A percentile compares a stretch with the other conserved stretches of the same genome.
Conservation (phyloP, 139 green algal genomes). For the Chlorella sp. region DNA sequence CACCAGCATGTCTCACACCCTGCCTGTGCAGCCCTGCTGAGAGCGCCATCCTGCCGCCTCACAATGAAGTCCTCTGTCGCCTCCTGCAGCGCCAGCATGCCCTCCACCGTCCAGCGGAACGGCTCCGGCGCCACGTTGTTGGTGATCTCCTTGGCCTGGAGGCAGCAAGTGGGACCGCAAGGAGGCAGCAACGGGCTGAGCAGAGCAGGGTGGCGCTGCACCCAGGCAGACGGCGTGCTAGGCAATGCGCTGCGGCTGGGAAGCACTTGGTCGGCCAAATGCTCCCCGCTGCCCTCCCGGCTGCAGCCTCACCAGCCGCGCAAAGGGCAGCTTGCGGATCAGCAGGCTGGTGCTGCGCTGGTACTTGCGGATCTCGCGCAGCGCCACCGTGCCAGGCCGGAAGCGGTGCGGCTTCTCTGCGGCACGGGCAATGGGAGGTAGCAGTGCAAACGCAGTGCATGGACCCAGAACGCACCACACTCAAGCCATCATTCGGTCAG, state of each 20-base stretch:
- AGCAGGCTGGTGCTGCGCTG: slow-evolving; percentile 81
- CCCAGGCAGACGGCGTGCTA: background rate
- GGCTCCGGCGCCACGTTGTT: slow-evolving; percentile 92
- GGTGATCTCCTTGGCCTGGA: slow-evolving; percentile 89
- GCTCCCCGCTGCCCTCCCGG: no score
- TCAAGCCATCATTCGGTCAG: no score
- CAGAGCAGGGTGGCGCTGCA: background rate
- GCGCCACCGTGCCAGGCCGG: slow-evolving; percentile 78
- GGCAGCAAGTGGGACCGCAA: background rate
- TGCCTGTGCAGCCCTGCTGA: no score
- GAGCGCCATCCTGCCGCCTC: no score
- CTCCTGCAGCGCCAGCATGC: slow-evolving; percentile 94
- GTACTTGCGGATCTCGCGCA: slow-evolving; percentile 78
- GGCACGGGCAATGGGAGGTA: background rate
- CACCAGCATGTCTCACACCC: no score
- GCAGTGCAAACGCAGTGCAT: background rate
- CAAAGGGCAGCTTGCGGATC: slow-evolving; percentile 88
- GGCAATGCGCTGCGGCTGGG: no score
- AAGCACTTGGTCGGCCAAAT: background rate
- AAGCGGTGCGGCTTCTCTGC: slow-evolving; percentile 54
- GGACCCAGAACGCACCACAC: no score
- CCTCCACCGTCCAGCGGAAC: slow-evolving; percentile 96
- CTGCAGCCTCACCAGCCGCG: slow-evolving; percentile 60
- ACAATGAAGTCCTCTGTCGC: slow-evolving; percentile 93
- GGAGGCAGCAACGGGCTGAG: background rate